Evolutionary conservation across 2,329 filamentous ascomycete genomes (phyloP).

Genomic region (Fusarium austroafricanum): DNA sequence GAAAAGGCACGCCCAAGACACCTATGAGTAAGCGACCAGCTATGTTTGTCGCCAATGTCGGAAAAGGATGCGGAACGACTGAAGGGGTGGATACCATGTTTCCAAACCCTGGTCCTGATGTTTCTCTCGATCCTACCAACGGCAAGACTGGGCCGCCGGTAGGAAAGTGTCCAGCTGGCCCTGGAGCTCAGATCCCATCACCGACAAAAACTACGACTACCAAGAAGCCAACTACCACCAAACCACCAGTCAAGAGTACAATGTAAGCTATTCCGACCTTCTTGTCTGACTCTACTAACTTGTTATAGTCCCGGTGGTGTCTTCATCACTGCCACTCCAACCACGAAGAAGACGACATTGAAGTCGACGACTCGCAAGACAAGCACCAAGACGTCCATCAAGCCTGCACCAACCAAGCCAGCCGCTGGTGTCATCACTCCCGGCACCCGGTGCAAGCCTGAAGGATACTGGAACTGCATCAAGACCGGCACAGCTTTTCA

Average conservation of each 20-base stretch:
- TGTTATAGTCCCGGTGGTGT: slow-evolving; percentile 15
- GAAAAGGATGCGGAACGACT: slow-evolving; percentile 50
- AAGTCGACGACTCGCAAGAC: slow-evolving; percentile 26
- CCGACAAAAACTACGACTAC: slow-evolving; percentile 13
- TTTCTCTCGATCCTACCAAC: slow-evolving; percentile 53
- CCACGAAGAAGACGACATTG: slow-evolving; percentile 29
- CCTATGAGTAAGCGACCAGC: slow-evolving; percentile 68
- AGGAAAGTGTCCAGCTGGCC: slow-evolving; percentile 30
- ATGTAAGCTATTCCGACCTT: slow-evolving; percentile 4
- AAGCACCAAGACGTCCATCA: not conserved
- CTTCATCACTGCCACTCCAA: slow-evolving; percentile 17
- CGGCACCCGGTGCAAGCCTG: slow-evolving; percentile 43
- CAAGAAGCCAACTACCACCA: slow-evolving; percentile 1
- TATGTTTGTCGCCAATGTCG: slow-evolving; percentile 78
- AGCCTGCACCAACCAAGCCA: slow-evolving; percentile 20
- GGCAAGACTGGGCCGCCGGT: slow-evolving; percentile 41
- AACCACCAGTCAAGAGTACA: slow-evolving; percentile 22
- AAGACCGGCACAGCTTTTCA: slow-evolving; percentile 57
- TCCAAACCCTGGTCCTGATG: slow-evolving; percentile 62
- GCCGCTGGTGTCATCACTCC: slow-evolving; percentile 24
- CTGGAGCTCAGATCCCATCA: slow-evolving; percentile 37
- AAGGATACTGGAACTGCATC: slow-evolving; percentile 38
- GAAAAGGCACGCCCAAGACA: slow-evolving; percentile 39
- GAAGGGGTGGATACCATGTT: slow-evolving; percentile 70
- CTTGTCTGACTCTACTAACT: not conserved